phyloP scores from a whole-genome alignment of 2,329 filamentous ascomycete species.

The Hansfordia pulvinata region DNA sequence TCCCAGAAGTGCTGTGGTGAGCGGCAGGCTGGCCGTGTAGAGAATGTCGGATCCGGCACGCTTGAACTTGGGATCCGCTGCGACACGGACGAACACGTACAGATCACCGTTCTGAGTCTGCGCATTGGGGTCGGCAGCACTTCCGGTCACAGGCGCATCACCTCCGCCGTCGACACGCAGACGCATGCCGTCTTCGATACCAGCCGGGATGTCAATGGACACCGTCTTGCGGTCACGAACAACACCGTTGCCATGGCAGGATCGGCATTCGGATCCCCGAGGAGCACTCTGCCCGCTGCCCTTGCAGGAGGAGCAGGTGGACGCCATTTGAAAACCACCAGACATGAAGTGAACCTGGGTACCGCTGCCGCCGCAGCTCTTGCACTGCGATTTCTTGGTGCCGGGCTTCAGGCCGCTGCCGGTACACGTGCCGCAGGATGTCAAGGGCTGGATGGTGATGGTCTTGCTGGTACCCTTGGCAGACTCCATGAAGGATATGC shows the following conservation, averaged over 20 bases:
- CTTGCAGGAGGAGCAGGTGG: conserved; percentile 70
- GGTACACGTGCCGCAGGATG: conserved; percentile 67
- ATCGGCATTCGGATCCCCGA: conserved; percentile 64
- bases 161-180: conserved; percentile 75
- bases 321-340: conserved; percentile 91
- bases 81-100: conserved; percentile 80
- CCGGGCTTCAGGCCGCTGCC: conserved; percentile 79
- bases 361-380: conserved; percentile 73
- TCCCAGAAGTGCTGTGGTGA: conserved; percentile 86
- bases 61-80: conserved; percentile 81
- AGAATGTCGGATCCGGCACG: conserved; percentile 80
- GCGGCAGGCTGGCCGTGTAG: conserved; percentile 79
- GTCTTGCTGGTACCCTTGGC: conserved; percentile 83
- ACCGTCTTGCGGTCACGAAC: conserved; percentile 73
- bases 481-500: conserved; percentile 90
- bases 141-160: conserved; percentile 69
- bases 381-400: conserved; percentile 58
- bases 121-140: conserved; percentile 45
- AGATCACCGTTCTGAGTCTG: conserved; percentile 71
- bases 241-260: conserved; percentile 73
- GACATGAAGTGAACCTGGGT: conserved; percentile 79
- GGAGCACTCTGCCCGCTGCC: conserved; percentile 68
- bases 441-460: conserved; percentile 73
- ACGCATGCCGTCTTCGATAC: conserved; percentile 94
- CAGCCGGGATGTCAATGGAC: conserved; percentile 81